Conservation (phyloP, 1,284 basidiomycete genomes). For the Boletus smithii region DNA sequence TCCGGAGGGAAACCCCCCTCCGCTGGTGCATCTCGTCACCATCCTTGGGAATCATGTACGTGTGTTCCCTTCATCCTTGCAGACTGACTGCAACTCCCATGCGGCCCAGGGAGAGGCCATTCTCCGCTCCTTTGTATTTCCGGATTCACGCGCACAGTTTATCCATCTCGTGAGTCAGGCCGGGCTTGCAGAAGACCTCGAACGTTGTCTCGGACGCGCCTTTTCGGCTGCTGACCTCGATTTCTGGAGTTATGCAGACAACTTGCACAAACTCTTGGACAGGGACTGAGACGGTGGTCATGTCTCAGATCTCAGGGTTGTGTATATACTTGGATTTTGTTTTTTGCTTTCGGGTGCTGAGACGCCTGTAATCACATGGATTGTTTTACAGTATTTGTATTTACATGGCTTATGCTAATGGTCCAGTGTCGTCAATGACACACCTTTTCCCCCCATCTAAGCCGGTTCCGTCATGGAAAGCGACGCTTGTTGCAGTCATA, state of each 20-base stretch:
- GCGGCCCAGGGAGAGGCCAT: constrained; percentile 49
- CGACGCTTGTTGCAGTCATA: not conserved
- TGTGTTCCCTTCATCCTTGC: constrained; percentile 15
- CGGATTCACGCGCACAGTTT: constrained; percentile 66
- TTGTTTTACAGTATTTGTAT: not conserved
- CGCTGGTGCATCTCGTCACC: constrained; percentile 43
- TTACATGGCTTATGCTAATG: not conserved
- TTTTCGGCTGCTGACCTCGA: constrained; percentile 39
- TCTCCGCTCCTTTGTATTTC: constrained; percentile 59
- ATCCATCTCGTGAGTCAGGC: constrained; percentile 48
- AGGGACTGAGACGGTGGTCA: too few species aligned
- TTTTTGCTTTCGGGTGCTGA: not conserved
- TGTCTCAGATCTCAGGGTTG: too few species aligned
- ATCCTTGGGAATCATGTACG: constrained; percentile 61
- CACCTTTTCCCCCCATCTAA: constrained; percentile 3
- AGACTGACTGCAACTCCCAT: constrained; percentile 6
- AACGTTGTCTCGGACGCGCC: constrained; percentile 31
- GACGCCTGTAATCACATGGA: constrained; percentile 16
- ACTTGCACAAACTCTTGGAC: too few species aligned
- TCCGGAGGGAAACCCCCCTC: constrained; percentile 28
- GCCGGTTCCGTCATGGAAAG: constrained; percentile 10
- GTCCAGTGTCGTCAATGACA: too few species aligned
- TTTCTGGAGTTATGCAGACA: constrained; percentile 51
- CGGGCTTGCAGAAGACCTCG: constrained; percentile 43
- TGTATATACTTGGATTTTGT: too few species aligned